A percentile compares a stretch with the other conserved stretches of the same genome.
Conservation (phyloP, 1,284 basidiomycete species). For the Rhodotorula sp. region DNA sequence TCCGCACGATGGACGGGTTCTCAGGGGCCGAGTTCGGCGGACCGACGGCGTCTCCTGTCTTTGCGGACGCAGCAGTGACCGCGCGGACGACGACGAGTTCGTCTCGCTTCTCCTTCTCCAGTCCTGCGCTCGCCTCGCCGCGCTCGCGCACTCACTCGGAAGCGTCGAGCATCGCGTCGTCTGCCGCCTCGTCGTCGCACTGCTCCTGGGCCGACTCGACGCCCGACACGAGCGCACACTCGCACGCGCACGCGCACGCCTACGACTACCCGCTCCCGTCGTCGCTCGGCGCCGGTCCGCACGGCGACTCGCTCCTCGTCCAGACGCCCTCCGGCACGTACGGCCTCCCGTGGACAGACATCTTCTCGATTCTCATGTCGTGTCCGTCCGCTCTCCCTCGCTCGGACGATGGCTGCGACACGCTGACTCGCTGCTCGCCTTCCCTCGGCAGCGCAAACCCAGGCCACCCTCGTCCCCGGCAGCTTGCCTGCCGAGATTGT, state of each 20-base stretch:
- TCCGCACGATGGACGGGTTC: too few species aligned
- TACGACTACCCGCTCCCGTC: neutral
- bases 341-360: slow-evolving; percentile 17
- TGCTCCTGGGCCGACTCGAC: slow-evolving; percentile 9
- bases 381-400: neutral
- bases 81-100: neutral
- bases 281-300: neutral
- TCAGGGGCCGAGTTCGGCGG: too few species aligned
- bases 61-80: neutral
- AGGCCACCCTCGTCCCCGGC: neutral
- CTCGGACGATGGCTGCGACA: neutral
- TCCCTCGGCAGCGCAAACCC: neutral
- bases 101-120: neutral
- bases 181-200: neutral
- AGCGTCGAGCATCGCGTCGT: slow-evolving; percentile 23
- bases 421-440: neutral
- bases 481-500: neutral
- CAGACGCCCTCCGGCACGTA: neutral
- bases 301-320: slow-evolving; percentile 10
- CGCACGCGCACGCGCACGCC: neutral
- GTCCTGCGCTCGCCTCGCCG: neutral
- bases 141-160: slow-evolving; percentile 10
- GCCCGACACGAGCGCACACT: slow-evolving; percentile 2
- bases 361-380: slow-evolving; percentile 17
- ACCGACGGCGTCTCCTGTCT: too few species aligned